Evolutionary conservation across 129 eudicot species (phyloP).

Genomic region (Flaveria ramosissima): DNA sequence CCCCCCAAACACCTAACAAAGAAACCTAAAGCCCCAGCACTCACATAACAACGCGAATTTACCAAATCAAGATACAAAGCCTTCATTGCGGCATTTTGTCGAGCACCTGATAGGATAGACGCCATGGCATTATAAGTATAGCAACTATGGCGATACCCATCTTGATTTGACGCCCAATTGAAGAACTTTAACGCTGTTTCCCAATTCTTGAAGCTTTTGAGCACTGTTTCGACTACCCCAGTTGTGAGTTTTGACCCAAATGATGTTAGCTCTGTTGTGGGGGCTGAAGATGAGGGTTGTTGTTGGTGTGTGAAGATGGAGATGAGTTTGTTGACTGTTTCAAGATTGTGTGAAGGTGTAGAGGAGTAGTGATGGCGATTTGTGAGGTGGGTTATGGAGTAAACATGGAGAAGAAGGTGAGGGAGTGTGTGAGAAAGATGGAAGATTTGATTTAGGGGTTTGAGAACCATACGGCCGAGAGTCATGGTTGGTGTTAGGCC

Average conservation of each 20-base stretch:
- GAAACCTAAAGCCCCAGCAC: constrained; percentile 75
- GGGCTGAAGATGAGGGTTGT: constrained; percentile 20
- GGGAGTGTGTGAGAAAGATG: constrained; percentile 11
- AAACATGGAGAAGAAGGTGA: not conserved
- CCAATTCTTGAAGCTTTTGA: constrained; percentile 63
- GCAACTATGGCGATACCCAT: constrained; percentile 60
- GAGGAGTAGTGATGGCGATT: constrained; percentile 22
- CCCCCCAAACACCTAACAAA: constrained; percentile 72
- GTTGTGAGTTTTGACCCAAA: constrained; percentile 54
- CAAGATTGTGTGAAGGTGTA: constrained; percentile 30
- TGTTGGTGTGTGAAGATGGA: constrained; percentile 46
- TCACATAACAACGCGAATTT: constrained; percentile 47
- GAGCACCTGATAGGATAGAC: constrained; percentile 71
- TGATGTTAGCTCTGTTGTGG: constrained; percentile 34
- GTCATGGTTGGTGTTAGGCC: constrained; percentile 20
- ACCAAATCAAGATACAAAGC: constrained; percentile 39
- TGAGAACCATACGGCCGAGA: constrained; percentile 9
- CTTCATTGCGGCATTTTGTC: constrained; percentile 85
- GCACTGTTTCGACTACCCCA: constrained; percentile 54
- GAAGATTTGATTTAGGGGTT: constrained; percentile 30
- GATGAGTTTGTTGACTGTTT: constrained; percentile 43
- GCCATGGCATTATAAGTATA: constrained; percentile 85
- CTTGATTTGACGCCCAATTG: constrained; percentile 66
- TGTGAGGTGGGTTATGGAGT: constrained; percentile 34
- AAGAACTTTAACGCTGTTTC: constrained; percentile 59